A percentile compares a stretch with the other conserved stretches of the same genome.
These are phyloP conservation scores for Phytopythium cucurbitacearum DNA, from an alignment of 352 stramenopile genomes.

Conservation along the genomic window DNA sequence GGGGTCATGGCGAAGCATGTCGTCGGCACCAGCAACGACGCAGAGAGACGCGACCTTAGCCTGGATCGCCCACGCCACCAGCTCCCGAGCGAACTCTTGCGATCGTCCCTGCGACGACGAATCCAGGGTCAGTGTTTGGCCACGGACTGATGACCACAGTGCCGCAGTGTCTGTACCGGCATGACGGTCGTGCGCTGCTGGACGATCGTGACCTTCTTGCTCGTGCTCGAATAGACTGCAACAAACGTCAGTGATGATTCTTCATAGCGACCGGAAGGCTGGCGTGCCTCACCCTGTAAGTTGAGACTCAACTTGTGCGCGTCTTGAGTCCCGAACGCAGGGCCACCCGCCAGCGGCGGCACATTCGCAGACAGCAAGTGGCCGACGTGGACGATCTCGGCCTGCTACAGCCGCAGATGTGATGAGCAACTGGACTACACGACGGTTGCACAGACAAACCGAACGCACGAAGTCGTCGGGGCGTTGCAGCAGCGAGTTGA, in stretches of 20 bases:
- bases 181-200: constrained; percentile 66
- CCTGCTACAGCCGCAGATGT: constrained; percentile 9
- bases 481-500: constrained; percentile 69
- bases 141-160: constrained; percentile 4
- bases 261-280: constrained; percentile 3
- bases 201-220: constrained; percentile 65
- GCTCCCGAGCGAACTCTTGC: constrained; percentile 40
- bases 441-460: background rate
- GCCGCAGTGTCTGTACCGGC: constrained; percentile 15
- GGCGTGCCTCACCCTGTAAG: constrained; percentile 43
- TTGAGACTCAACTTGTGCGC: constrained; percentile 61
- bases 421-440: constrained; percentile 3
- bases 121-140: background rate
- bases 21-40: constrained; percentile 60
- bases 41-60: constrained; percentile 45
- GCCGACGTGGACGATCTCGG: constrained; percentile 38
- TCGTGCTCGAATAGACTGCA: constrained; percentile 59
- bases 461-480: constrained; percentile 38
- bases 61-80: constrained; percentile 46
- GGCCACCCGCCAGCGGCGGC: constrained; percentile 51
- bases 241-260: constrained; percentile 1
- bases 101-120: constrained; percentile 37
- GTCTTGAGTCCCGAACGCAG: constrained; percentile 45
- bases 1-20: constrained; percentile 77
- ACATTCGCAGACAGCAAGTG: constrained; percentile 60